phyloP scores from a whole-genome alignment of 805 yeast species.

The Candida hungchunana region DNA sequence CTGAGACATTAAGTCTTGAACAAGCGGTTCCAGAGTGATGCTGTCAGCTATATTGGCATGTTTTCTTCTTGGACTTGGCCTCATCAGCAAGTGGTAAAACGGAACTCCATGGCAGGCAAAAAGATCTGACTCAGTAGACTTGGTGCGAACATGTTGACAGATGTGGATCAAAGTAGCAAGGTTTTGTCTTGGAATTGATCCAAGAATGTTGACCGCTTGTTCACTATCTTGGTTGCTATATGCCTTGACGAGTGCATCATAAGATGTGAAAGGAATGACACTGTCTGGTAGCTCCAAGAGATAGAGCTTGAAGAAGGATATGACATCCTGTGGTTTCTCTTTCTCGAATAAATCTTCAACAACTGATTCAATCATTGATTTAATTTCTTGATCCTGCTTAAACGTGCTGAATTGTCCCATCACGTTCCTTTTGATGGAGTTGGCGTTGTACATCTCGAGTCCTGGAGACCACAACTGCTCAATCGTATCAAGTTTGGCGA shows the following conservation, averaged over 20 bases:
- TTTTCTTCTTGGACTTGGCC: slow-evolving; percentile 22
- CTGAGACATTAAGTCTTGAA: slow-evolving; percentile 13
- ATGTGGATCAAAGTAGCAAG: slow-evolving; percentile 23
- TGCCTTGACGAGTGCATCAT: slow-evolving; percentile 21
- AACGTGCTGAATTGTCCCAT: not conserved
- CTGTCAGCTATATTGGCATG: slow-evolving; percentile 12
- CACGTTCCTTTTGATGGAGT: slow-evolving; percentile 12
- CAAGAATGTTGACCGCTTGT: slow-evolving; percentile 13
- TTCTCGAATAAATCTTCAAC: slow-evolving; percentile 13
- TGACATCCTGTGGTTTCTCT: slow-evolving; percentile 17
- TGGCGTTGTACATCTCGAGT: slow-evolving; percentile 17
- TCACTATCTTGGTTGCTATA: slow-evolving; percentile 11
- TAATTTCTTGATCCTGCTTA: not conserved
- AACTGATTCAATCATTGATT: slow-evolving; percentile 1
- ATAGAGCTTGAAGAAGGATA: slow-evolving; percentile 47
- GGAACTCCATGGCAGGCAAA: slow-evolving; percentile 17
- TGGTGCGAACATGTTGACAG: slow-evolving; percentile 16
- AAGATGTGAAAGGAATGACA: slow-evolving; percentile 37
- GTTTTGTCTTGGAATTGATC: slow-evolving; percentile 29
- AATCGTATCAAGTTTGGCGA: slow-evolving; percentile 9
- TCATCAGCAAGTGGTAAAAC: slow-evolving; percentile 22
- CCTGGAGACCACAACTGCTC: slow-evolving; percentile 16
- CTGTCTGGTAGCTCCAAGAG: slow-evolving; percentile 60
- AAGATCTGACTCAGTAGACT: slow-evolving; percentile 6
- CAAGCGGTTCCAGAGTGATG: slow-evolving; percentile 5